phyloP scores from a whole-genome alignment of 2,329 filamentous ascomycete species.

The Mycosphaerella arachidis region DNA sequence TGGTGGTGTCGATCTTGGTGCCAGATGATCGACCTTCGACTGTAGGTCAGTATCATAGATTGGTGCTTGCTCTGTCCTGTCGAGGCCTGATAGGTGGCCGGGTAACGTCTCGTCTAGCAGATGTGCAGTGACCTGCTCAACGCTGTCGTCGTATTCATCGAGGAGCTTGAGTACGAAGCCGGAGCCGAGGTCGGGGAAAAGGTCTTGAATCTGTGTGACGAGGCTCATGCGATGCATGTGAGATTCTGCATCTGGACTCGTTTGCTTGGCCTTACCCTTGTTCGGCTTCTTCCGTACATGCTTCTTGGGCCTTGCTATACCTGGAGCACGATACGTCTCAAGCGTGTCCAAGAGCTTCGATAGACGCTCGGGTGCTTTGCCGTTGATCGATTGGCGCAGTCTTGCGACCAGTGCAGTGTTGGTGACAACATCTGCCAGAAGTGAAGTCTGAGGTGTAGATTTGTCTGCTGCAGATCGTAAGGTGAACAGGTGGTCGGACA shows the following conservation, averaged over 20 bases:
- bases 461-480: slow-evolving; percentile 68
- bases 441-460: slow-evolving; percentile 51
- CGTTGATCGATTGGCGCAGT: slow-evolving; percentile 52
- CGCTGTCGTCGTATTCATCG: slow-evolving; percentile 71
- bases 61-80: slow-evolving; percentile 62
- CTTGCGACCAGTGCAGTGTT: slow-evolving; percentile 69
- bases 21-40: slow-evolving; percentile 39
- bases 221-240: slow-evolving; percentile 80
- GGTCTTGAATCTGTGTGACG: slow-evolving; percentile 84
- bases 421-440: slow-evolving; percentile 79
- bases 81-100: slow-evolving; percentile 57
- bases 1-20: slow-evolving; percentile 56
- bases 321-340: slow-evolving; percentile 52
- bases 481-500: slow-evolving; percentile 79
- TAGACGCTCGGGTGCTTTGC: slow-evolving; percentile 51
- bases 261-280: slow-evolving; percentile 59
- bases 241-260: slow-evolving; percentile 44
- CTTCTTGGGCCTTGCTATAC: slow-evolving; percentile 49
- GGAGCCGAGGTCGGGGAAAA: slow-evolving; percentile 83
- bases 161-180: slow-evolving; percentile 75
- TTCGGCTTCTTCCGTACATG: slow-evolving; percentile 58
- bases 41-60: slow-evolving; percentile 27
- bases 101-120: slow-evolving; percentile 75
- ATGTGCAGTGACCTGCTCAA: slow-evolving; percentile 75
- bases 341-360: slow-evolving; percentile 59